Percentiles rank a stretch among this genome's conserved stretches.
Evolutionary conservation across 2,329 filamentous ascomycete genomes (phyloP).

Genomic region (Fusarium sp.): DNA sequence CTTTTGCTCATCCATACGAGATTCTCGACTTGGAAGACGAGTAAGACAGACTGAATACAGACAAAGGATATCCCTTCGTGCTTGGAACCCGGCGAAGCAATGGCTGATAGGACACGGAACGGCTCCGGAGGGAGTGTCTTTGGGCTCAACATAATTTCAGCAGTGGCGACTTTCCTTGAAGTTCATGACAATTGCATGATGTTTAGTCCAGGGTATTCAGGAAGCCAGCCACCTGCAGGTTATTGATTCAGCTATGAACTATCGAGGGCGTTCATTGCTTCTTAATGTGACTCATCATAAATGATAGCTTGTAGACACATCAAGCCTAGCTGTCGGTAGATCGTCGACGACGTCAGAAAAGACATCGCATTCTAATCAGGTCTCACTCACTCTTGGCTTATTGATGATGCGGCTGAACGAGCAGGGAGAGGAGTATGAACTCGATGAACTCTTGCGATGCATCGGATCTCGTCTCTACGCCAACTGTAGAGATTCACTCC

Average conservation of each 20-base stretch:
- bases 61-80: background rate
- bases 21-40: background rate
- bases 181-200: background rate
- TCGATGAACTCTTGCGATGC: background rate
- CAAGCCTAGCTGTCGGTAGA: background rate
- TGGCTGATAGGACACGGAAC: background rate
- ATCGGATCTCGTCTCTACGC: background rate
- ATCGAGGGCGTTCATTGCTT: background rate
- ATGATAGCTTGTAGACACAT: background rate
- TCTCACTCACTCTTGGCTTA: background rate
- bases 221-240: background rate
- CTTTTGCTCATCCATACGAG: background rate
- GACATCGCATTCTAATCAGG: background rate
- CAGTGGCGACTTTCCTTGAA: background rate
- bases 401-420: background rate
- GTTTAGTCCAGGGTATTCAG: background rate
- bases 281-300: conserved; percentile 1
- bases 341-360: background rate
- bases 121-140: background rate
- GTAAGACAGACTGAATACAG: background rate
- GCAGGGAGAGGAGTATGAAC: background rate
- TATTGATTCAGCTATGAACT: background rate
- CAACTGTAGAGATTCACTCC: conserved; percentile 1
- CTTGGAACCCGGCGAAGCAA: background rate
- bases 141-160: background rate